These are phyloP conservation scores for Agaricus subrufescens DNA, from an alignment of 768 basidiomycete genomes.

Conservation along the genomic window DNA sequence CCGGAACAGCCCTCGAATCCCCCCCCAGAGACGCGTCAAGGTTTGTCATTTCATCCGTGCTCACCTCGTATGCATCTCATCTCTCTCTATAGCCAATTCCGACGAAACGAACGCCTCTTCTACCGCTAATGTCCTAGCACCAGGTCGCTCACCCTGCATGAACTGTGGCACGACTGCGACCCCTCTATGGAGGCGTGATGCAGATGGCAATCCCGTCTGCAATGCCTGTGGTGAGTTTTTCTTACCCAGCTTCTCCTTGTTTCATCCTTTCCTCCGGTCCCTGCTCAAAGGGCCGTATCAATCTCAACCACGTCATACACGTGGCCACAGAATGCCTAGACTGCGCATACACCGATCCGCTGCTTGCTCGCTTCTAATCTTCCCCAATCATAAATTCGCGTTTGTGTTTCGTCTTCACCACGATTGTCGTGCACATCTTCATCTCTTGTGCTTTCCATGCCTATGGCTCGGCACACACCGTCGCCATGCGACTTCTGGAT, in stretches of 20 bases:
- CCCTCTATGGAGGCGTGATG: slow-evolving; percentile 81
- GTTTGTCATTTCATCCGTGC: slow-evolving; percentile 13
- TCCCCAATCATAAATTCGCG: slow-evolving; percentile 5
- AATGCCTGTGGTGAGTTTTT: slow-evolving; percentile 80
- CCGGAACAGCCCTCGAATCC: slow-evolving; percentile 18
- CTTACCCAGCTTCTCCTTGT: slow-evolving; percentile 22
- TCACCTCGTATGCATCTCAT: slow-evolving; percentile 5
- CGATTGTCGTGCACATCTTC: background rate
- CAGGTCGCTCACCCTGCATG: slow-evolving; percentile 50
- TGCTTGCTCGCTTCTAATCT: slow-evolving; percentile 6
- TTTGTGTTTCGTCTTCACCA: slow-evolving; percentile 9
- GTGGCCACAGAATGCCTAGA: slow-evolving; percentile 5
- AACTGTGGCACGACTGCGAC: slow-evolving; percentile 78
- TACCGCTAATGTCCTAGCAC: slow-evolving; percentile 20
- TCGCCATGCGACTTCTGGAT: background rate
- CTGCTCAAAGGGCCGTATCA: slow-evolving; percentile 2
- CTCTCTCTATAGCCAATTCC: slow-evolving; percentile 13
- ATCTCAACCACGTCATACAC: slow-evolving; percentile 11
- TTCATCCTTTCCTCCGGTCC: slow-evolving; percentile 14
- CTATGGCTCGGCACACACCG: background rate
- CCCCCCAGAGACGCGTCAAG: slow-evolving; percentile 20
- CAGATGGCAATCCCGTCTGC: slow-evolving; percentile 79
- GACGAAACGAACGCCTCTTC: slow-evolving; percentile 23
- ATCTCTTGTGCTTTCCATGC: slow-evolving; percentile 2
- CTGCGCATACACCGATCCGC: background rate